These are phyloP conservation scores for Encephalitozoon cuniculi DNA, from an alignment of 371 early-diverging fungal genomes.

Conservation along the genomic window DNA sequence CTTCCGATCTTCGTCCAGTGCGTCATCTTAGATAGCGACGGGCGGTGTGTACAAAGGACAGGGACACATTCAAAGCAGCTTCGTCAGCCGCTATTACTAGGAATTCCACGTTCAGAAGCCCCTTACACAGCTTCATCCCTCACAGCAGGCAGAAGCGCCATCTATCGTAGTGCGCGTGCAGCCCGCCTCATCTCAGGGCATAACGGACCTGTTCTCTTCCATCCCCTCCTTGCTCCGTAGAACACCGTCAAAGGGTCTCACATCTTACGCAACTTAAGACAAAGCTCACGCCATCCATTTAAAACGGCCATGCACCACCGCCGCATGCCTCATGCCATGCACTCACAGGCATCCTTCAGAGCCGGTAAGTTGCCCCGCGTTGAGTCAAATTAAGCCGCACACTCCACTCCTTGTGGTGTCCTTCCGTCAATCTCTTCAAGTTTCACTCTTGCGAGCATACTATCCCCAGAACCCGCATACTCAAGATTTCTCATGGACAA, in stretches of 20 bases:
- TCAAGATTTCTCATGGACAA: conserved; percentile 33
- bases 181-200: conserved; percentile 68
- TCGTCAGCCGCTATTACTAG: conserved; percentile 65
- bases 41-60: conserved; percentile 61
- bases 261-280: conserved; percentile 67
- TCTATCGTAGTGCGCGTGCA: conserved; percentile 62
- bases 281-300: conserved; percentile 65
- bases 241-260: conserved; percentile 65
- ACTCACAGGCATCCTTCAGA: conserved; percentile 61
- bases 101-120: conserved; percentile 62
- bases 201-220: conserved; percentile 69
- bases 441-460: conserved; percentile 47
- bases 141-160: background rate
- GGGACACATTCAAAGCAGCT: conserved; percentile 63
- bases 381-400: conserved; percentile 53
- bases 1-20: background rate
- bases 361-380: conserved; percentile 62
- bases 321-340: conserved; percentile 59
- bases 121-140: background rate
- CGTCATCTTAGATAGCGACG: conserved; percentile 45
- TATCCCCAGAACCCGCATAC: conserved; percentile 46
- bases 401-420: conserved; percentile 51
- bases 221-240: conserved; percentile 63
- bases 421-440: conserved; percentile 50
- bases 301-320: conserved; percentile 63